Percentiles rank a stretch among this genome's conserved stretches.
Evolutionary conservation across 1,284 basidiomycete species (phyloP).

Genomic region (Volvariella volvacea): DNA sequence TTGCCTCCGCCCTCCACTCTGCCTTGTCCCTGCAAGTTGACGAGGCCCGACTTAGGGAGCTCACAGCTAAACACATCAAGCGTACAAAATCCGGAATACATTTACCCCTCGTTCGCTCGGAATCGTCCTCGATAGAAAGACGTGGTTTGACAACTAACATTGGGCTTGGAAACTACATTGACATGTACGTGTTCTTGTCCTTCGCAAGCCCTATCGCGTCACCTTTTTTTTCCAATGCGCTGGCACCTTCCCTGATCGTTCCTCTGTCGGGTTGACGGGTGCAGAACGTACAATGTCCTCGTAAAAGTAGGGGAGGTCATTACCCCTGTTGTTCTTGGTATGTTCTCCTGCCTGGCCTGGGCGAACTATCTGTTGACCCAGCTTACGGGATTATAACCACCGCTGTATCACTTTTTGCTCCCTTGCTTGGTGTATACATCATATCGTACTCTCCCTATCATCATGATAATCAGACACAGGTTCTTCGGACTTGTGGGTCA

Average conservation of each 20-base stretch:
- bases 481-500: conserved; percentile 53
- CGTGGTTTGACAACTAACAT: conserved; percentile 19
- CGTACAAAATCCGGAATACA: neutral
- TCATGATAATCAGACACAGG: conserved; percentile 39
- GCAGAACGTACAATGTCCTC: conserved; percentile 43
- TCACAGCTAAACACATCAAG: neutral
- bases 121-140: conserved; percentile 4
- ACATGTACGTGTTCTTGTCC: conserved; percentile 31
- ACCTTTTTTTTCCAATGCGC: no score
- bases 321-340: conserved; percentile 39
- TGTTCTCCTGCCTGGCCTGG: conserved; percentile 7
- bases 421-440: neutral
- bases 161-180: conserved; percentile 36
- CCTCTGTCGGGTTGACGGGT: no score
- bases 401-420: neutral
- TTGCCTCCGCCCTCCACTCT: neutral
- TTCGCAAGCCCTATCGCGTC: no score
- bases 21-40: neutral
- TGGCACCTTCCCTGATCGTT: no score
- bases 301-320: conserved; percentile 33
- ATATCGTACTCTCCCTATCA: neutral
- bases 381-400: no score
- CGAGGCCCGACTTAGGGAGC: no score
- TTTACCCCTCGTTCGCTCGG: neutral
- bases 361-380: no score